Conservation (phyloP, 2,329 filamentous ascomycete genomes). For the Cercospora beticola region DNA sequence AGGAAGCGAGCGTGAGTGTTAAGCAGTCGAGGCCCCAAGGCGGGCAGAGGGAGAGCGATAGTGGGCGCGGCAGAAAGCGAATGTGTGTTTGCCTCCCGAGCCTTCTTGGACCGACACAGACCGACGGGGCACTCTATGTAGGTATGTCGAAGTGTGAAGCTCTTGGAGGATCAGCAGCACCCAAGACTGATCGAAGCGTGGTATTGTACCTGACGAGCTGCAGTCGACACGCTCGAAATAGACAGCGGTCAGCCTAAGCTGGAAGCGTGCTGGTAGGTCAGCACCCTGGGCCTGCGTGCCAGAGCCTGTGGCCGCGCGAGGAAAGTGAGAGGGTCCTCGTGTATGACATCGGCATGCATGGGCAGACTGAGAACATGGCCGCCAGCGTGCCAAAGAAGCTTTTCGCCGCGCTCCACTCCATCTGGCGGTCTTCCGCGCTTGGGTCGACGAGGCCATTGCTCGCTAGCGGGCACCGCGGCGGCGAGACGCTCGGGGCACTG, state of each 20-base stretch:
- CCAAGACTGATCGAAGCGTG: conserved; percentile 17
- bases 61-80: conserved; percentile 13
- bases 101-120: conserved; percentile 11
- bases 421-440: neutral
- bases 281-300: conserved; percentile 15
- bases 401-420: conserved; percentile 11
- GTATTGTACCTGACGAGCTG: conserved; percentile 24
- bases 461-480: neutral
- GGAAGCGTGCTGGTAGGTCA: conserved; percentile 9
- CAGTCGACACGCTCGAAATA: conserved; percentile 22
- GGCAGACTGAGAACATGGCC: neutral
- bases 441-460: neutral
- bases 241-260: conserved; percentile 12
- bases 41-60: conserved; percentile 1
- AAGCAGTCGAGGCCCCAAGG: neutral
- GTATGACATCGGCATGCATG: conserved; percentile 21
- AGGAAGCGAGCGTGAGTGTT: conserved; percentile 1
- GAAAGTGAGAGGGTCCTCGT: conserved; percentile 16
- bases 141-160: neutral
- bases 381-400: conserved; percentile 7
- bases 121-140: conserved; percentile 5
- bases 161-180: neutral
- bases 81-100: conserved; percentile 13
- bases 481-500: neutral
- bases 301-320: conserved; percentile 7